These are phyloP conservation scores for Berkeleyomyces rouxiae DNA, from an alignment of 2,329 filamentous ascomycete species.

Conservation along the genomic window DNA sequence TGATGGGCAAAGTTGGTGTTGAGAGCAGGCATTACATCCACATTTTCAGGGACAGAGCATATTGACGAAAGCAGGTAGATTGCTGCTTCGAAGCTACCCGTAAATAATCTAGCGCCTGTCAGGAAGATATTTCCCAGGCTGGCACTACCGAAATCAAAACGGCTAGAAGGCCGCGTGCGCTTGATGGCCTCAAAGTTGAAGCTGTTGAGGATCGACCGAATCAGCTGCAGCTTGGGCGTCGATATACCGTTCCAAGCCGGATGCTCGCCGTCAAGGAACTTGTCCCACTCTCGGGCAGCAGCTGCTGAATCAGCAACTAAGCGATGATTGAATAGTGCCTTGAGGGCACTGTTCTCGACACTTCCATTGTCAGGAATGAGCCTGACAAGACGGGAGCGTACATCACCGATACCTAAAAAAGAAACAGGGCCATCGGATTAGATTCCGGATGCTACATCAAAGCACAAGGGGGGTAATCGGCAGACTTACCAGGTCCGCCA, in stretches of 20 bases:
- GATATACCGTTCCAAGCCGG: constrained; percentile 55
- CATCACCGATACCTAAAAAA: constrained; percentile 37
- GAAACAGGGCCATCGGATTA: constrained; percentile 1
- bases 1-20: constrained; percentile 94
- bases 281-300: constrained; percentile 68
- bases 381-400: constrained; percentile 55
- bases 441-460: constrained; percentile 20
- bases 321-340: constrained; percentile 73
- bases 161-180: constrained; percentile 51
- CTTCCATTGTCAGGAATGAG: constrained; percentile 56
- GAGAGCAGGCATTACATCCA: constrained; percentile 73
- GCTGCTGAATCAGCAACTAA: constrained; percentile 40
- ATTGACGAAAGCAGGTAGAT: constrained; percentile 82
- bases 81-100: constrained; percentile 78
- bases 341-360: constrained; percentile 57
- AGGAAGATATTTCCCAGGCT: constrained; percentile 68
- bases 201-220: constrained; percentile 60
- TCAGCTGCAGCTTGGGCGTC: constrained; percentile 57
- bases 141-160: constrained; percentile 62
- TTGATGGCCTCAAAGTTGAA: constrained; percentile 67
- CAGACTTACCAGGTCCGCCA: constrained; percentile 60
- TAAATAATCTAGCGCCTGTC: constrained; percentile 75
- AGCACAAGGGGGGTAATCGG: not conserved
- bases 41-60: constrained; percentile 61
- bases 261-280: constrained; percentile 73